Conservation (phyloP, 768 basidiomycete genomes). For the Boletus reticulatus region DNA sequence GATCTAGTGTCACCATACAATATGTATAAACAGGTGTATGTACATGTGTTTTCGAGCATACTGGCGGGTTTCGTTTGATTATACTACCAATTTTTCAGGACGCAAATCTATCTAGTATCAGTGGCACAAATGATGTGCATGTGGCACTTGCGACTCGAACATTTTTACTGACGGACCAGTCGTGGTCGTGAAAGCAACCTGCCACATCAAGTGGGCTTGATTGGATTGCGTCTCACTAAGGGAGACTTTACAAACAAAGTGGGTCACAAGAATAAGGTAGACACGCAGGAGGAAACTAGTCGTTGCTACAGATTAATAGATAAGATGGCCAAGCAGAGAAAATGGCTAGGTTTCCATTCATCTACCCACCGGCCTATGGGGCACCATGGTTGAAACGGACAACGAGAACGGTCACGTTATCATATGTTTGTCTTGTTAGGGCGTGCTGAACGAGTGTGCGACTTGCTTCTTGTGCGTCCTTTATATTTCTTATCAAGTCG, state of each 20-base stretch:
- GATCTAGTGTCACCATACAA: background rate
- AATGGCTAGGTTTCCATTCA: background rate
- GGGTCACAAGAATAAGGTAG: conserved; percentile 2
- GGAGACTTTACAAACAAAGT: background rate
- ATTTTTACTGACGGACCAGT: no score
- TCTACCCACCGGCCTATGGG: conserved; percentile 14
- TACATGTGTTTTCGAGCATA: no score
- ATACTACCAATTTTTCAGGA: no score
- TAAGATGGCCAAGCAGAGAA: background rate
- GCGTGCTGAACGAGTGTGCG: conserved; percentile 80
- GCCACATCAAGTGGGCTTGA: conserved; percentile 1
- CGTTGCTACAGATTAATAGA: conserved; percentile 9
- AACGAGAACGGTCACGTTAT: conserved; percentile 92
- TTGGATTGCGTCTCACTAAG: background rate
- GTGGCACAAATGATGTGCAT: no score
- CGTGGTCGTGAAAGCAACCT: background rate
- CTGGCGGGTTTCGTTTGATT: no score
- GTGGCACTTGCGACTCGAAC: no score
- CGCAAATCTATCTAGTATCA: no score
- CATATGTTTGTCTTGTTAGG: conserved; percentile 83
- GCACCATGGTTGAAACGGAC: conserved; percentile 64
- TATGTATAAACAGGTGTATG: conserved; percentile 5
- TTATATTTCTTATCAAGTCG: conserved; percentile 69
- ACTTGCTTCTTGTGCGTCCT: conserved; percentile 83
- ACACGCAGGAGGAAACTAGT: background rate